phyloP scores from a whole-genome alignment of 305 asterid species.

The Fraxinus sp. region DNA sequence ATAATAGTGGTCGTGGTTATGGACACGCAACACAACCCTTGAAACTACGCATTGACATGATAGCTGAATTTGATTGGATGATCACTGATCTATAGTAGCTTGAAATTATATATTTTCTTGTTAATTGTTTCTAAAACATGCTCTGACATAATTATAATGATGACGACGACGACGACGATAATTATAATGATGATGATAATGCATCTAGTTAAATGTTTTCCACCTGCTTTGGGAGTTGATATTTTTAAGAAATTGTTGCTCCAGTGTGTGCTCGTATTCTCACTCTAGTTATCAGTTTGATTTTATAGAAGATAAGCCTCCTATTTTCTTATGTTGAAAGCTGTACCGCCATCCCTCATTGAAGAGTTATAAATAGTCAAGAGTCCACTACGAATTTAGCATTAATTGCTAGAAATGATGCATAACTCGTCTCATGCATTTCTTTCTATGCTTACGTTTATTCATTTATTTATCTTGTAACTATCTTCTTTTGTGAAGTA shows the following conservation, averaged over 20 bases:
- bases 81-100: background rate
- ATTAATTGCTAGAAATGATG: background rate
- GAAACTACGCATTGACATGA: background rate
- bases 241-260: background rate
- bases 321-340: background rate
- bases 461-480: background rate
- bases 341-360: background rate
- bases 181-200: background rate
- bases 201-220: background rate
- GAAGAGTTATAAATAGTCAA: background rate
- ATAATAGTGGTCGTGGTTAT: background rate
- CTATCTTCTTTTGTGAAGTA: background rate
- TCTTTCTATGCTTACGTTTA: background rate
- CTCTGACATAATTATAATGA: background rate
- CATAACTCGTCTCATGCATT: background rate
- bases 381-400: background rate
- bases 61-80: background rate
- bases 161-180: too few relatives aligned
- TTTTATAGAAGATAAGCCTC: background rate
- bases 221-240: background rate
- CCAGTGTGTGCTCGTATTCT: background rate
- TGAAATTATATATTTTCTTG: conserved; percentile 3
- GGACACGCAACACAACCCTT: background rate
- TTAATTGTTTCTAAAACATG: background rate
- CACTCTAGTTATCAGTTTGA: background rate